Evolutionary conservation across 176 grass and related monocot genomes (phyloP).

Genomic region (Puya raimondii): DNA sequence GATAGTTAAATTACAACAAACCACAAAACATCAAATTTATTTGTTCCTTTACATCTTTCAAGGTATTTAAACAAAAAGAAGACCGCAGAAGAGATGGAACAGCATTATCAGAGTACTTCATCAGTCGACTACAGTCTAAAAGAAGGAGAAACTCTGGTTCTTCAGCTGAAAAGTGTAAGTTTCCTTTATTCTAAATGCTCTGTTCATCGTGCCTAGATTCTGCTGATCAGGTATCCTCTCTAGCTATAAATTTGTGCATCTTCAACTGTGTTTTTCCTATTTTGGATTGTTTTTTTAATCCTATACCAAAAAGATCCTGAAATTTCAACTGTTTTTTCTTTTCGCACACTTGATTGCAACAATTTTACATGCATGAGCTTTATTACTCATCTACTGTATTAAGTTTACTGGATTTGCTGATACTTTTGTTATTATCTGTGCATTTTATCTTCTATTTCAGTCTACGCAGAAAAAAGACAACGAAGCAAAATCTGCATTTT

Average conservation of each 20-base stretch:
- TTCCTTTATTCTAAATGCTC: slow-evolving; percentile 4
- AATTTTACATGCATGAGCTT: no score
- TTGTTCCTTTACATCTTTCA: slow-evolving; percentile 40
- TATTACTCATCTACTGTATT: background rate
- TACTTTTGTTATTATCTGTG: background rate
- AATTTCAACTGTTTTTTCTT: no score
- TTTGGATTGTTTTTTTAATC: no score
- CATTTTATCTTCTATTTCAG: background rate
- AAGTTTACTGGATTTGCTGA: background rate
- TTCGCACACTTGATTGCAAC: no score
- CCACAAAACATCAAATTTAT: background rate
- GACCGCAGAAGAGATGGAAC: slow-evolving; percentile 96
- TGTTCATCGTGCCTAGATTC: background rate
- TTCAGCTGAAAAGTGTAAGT: slow-evolving; percentile 92
- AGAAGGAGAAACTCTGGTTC: slow-evolving; percentile 97
- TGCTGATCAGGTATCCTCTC: no score
- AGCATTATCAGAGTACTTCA: slow-evolving; percentile 76
- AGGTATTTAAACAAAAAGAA: slow-evolving; percentile 99
- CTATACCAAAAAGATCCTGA: no score
- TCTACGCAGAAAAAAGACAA: slow-evolving; percentile 52
- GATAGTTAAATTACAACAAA: background rate
- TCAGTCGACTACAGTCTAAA: slow-evolving; percentile 97
- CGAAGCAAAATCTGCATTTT: slow-evolving; percentile 48
- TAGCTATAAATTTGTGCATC: no score
- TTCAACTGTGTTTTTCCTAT: no score